Evolutionary conservation across 805 yeast species (phyloP).

Genomic region (Kodamaea lidongshanica): DNA sequence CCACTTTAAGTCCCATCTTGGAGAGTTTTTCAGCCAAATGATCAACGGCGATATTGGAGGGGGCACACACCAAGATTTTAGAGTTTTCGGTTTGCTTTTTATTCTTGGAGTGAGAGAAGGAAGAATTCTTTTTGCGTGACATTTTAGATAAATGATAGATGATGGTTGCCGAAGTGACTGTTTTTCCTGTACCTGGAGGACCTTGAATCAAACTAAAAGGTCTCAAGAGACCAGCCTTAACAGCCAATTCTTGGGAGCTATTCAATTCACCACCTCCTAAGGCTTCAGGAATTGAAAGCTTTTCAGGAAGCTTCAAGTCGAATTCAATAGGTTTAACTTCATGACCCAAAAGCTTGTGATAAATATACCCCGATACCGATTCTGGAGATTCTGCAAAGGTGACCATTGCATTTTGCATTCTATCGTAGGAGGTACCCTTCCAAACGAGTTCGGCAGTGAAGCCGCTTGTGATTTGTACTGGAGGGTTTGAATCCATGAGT

Average conservation of each 20-base stretch:
- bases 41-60: constrained; percentile 93
- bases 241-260: constrained; percentile 74
- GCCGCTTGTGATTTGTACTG: constrained; percentile 53
- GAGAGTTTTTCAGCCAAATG: constrained; percentile 74
- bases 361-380: constrained; percentile 67
- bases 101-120: too few relatives aligned
- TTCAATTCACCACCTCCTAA: constrained; percentile 54
- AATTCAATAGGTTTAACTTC: constrained; percentile 61
- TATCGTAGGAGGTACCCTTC: constrained; percentile 76
- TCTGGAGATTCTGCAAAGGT: constrained; percentile 63
- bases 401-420: constrained; percentile 78
- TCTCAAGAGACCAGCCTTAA: constrained; percentile 55
- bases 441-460: constrained; percentile 85
- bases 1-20: constrained; percentile 67
- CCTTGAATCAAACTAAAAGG: constrained; percentile 87
- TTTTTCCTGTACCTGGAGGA: constrained; percentile 91
- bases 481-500: constrained; percentile 39
- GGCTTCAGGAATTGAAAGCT: constrained; percentile 58
- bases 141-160: constrained; percentile 65
- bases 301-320: constrained; percentile 54
- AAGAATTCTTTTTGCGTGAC: constrained; percentile 46
- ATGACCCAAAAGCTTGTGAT: constrained; percentile 75
- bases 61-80: constrained; percentile 78
- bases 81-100: neutral
- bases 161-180: constrained; percentile 87